These are phyloP conservation scores for Casuarina cunninghamiana DNA, from an alignment of 306 rosid species.

Conservation along the genomic window DNA sequence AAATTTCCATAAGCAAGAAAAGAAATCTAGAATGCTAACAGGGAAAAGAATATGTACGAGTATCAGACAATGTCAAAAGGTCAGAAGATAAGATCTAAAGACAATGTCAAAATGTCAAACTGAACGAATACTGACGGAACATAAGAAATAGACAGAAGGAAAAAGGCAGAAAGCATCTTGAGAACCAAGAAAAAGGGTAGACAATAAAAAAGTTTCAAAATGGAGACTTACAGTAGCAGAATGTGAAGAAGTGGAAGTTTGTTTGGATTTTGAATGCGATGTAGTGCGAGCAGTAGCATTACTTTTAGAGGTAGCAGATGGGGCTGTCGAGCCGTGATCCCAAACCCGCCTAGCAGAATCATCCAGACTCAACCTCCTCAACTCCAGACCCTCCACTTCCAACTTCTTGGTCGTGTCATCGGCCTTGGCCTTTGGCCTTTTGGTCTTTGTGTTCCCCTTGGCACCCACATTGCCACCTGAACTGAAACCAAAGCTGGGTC, in stretches of 20 bases:
- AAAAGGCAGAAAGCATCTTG: neutral
- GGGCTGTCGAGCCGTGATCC: conserved; percentile 37
- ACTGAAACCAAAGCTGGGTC: conserved; percentile 15
- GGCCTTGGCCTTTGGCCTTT: neutral
- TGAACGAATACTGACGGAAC: neutral
- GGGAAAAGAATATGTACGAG: too few species aligned
- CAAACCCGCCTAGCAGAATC: conserved; percentile 65
- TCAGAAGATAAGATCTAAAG: too few species aligned
- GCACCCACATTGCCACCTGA: conserved; percentile 2
- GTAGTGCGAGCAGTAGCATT: conserved; percentile 10
- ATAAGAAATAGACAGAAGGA: neutral
- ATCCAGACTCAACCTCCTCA: conserved; percentile 73
- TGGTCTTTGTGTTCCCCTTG: conserved; percentile 3
- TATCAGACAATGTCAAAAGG: neutral
- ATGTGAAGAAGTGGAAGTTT: conserved; percentile 22
- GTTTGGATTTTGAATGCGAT: conserved; percentile 33
- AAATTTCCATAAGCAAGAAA: neutral
- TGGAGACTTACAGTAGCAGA: conserved; percentile 18
- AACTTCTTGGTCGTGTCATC: conserved; percentile 1
- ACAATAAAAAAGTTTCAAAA: neutral
- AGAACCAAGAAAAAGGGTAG: neutral
- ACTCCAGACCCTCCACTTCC: conserved; percentile 20
- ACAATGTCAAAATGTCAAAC: neutral
- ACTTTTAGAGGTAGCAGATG: neutral
- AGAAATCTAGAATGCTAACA: neutral